A percentile compares a stretch with the other conserved stretches of the same genome.
Evolutionary conservation across 805 yeast genomes (phyloP).

Genomic region (Blastobotrys muscicola): DNA sequence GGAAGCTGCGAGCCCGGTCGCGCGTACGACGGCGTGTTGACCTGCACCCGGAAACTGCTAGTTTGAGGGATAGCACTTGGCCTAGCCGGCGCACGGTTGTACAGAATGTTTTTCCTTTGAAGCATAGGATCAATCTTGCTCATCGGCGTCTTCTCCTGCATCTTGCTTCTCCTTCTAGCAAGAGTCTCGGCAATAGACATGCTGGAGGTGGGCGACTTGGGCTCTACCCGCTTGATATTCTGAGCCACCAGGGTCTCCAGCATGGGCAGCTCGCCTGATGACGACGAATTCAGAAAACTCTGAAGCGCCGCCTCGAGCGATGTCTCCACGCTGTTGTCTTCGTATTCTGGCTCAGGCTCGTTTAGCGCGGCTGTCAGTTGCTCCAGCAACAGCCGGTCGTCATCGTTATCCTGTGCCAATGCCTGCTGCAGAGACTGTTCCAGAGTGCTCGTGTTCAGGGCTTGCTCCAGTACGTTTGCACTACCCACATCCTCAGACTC

Average conservation of each 20-base stretch:
- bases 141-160: conserved; percentile 9
- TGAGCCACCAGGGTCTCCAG: neutral
- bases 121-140: conserved; percentile 19
- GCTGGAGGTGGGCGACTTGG: neutral
- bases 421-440: too few relatives aligned
- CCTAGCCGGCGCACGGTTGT: conserved; percentile 4
- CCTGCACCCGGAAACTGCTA: neutral
- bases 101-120: conserved; percentile 8
- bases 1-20: too few relatives aligned
- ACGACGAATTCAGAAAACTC: neutral
- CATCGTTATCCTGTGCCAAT: too few relatives aligned
- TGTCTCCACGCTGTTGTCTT: neutral
- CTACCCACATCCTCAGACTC: too few relatives aligned
- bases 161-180: conserved; percentile 32
- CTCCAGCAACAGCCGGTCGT: too few relatives aligned
- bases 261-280: neutral
- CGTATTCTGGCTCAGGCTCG: too few relatives aligned
- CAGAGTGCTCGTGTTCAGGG: too few relatives aligned
- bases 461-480: too few relatives aligned
- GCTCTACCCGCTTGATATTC: neutral
- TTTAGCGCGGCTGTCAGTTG: too few relatives aligned
- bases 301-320: neutral
- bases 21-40: too few relatives aligned
- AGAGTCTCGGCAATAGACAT: conserved; percentile 52
- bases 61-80: neutral